Evolutionary conservation across 805 yeast genomes (phyloP).

Genomic region (Pichia insulana): DNA sequence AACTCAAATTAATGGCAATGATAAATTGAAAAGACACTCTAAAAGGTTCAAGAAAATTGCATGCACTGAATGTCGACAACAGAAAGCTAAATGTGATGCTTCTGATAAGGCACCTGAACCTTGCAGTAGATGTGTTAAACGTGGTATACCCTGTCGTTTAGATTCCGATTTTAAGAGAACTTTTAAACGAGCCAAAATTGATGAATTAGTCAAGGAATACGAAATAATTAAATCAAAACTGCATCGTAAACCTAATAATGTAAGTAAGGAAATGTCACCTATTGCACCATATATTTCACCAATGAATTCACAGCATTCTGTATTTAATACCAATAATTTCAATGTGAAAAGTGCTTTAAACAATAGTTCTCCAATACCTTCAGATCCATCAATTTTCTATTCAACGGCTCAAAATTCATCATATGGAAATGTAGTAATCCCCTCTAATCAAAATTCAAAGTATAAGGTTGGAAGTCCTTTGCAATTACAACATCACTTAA

Average conservation of each 20-base stretch:
- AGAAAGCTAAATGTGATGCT: slow-evolving; percentile 87
- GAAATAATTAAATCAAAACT: slow-evolving; percentile 45
- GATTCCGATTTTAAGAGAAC: slow-evolving; percentile 83
- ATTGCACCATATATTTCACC: neutral
- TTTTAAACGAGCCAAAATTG: slow-evolving; percentile 75
- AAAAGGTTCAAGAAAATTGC: slow-evolving; percentile 54
- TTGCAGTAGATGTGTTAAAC: slow-evolving; percentile 73
- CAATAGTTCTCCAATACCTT: slow-evolving; percentile 1
- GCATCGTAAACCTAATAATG: neutral
- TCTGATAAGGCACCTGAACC: slow-evolving; percentile 65
- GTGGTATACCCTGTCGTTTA: slow-evolving; percentile 60
- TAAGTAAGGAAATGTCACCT: neutral
- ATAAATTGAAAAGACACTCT: neutral
- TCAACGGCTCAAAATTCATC: neutral
- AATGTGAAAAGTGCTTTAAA: neutral
- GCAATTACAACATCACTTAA: neutral
- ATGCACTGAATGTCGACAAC: slow-evolving; percentile 94
- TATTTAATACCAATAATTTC: neutral
- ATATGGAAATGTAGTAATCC: too few species aligned
- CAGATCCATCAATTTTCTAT: slow-evolving; percentile 5
- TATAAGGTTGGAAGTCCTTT: too few species aligned
- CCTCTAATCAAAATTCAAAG: too few species aligned
- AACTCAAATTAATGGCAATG: neutral
- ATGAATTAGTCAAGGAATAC: slow-evolving; percentile 73
- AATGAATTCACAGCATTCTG: neutral